Evolutionary conservation across 352 stramenopile species (phyloP).

Genomic region (Phytophthora cactorum): DNA sequence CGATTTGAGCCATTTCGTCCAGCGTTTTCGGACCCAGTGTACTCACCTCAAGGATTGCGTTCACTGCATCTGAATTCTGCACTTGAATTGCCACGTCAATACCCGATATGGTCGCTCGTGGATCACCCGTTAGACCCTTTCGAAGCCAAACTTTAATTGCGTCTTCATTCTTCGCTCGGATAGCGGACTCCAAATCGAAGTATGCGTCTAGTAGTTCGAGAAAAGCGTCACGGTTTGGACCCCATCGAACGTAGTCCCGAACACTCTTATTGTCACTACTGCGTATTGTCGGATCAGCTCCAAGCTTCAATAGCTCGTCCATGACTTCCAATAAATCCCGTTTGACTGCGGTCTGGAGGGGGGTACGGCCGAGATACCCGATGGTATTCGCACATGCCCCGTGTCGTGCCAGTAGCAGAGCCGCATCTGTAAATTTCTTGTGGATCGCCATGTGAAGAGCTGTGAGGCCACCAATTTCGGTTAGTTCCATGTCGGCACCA

Average conservation of each 20-base stretch:
- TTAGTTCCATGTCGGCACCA: conserved; percentile 10
- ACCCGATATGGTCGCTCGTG: not conserved
- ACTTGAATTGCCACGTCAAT: conserved; percentile 5
- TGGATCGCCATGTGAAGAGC: conserved; percentile 17
- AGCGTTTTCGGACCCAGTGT: not conserved
- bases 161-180: conserved; percentile 3
- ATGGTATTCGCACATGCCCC: conserved; percentile 9
- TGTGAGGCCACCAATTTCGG: not conserved
- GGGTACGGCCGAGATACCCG: conserved; percentile 7
- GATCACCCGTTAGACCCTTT: not conserved
- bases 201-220: not conserved
- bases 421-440: conserved; percentile 1
- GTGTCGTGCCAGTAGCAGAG: conserved; percentile 1
- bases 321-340: conserved; percentile 10
- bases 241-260: not conserved
- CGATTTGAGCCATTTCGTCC: conserved; percentile 5
- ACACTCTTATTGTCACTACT: not conserved
- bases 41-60: not conserved
- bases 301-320: not conserved
- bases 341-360: conserved; percentile 17
- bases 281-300: conserved; percentile 1
- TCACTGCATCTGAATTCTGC: conserved; percentile 1
- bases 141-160: conserved; percentile 3
- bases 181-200: not conserved
- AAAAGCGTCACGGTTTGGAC: conserved; percentile 4